Evolutionary conservation across 306 rosid species (phyloP), one percentile per base, ranked within the genome.

Genomic region (Rosa multiflora): DNA sequence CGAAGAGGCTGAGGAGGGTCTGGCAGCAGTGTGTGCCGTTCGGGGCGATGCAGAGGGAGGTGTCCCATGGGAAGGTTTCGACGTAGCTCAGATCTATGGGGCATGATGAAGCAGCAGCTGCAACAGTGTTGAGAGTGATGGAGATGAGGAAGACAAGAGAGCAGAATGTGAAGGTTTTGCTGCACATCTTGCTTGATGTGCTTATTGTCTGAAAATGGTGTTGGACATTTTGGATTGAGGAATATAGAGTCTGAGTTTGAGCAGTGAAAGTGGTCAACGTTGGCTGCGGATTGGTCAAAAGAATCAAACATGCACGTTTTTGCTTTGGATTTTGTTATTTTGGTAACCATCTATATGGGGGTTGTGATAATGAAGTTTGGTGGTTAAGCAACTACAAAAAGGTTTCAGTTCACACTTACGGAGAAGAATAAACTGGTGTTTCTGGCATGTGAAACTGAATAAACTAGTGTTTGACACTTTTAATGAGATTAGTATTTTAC

Each of bases 71-170:
- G 66, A 88, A 72, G 75, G 91, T 86, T 5, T 76, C 47, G 15
- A 94, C 96, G 55, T 89, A 91, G 86, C 82, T 85, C 49, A 94
- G 88, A 81, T 94, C 94, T 1, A 94, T 74, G 58, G 95, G 97
- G 23, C 98, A 94, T 44, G 88, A 71, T 0, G 89, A 73, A 42
- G 81, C 10, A 3, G 85, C 8, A 3, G 77, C 13, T 29, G 78
- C 49, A 32, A 5, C 39, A 35, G 63, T 53, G 18, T 42, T 47
- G 69, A 44, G 59, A 37, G 75, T 0, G 49, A 82, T 37, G 87
- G 43, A 52, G 81, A 74, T 9, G 76, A 83, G 20, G 59, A 77
- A 48, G 55, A 58, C 4, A 12, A 73, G 39, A 66, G 37, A 49
- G 17, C 62, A 43, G 69, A 81, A 23, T 1, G 74, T 13, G 23